Base-by-base conservation (phyloP, 768 basidiomycete genomes). In the Mycena amicta region DNA sequence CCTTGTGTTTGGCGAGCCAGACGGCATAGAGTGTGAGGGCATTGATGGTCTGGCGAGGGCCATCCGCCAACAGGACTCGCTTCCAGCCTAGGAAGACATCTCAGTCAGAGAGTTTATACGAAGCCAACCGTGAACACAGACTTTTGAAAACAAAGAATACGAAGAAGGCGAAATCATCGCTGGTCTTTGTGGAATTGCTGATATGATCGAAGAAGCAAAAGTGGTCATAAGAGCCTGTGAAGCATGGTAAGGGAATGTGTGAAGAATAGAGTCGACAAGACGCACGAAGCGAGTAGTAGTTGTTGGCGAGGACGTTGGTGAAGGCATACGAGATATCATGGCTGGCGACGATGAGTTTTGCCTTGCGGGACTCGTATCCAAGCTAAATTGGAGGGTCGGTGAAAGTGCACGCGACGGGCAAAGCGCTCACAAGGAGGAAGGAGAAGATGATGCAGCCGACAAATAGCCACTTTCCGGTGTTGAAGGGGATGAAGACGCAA, bases 141-240 rank as follows among this genome's bases (percentile, higher is more conserved):
- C 96, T 96, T 81, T 99, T 99, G 84, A 99, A 98, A 1, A 90
- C 91, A 76, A 99, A 99, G 85, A 98, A 99, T 70, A 98, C 85
- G 74, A 97, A 99, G 82, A 98, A 98, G 30, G 96, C 95, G 74
- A 99, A 95, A 69, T 97, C 93, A 70, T 99, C 97, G 73, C 90
- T 95, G 61, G 86, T 87, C 82, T 96, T 98, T 28, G 94, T 95
- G 26, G 97, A 98, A 69, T 92, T 89, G 69, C 87, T 88, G 74
- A 99, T 97, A 66, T 98, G 94, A 66, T 92, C 89, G 72, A 98
- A 98, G 80, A 99, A 95, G 74, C 97, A 98, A 72, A 98, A 98
- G 71, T 96, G 92, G 71, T 96, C 89, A 73, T 98, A 99, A 40
- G 91, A 93, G 53, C 92, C 94, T 95, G 67, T 8, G n/a, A n/a